Evolutionary conservation across 2,329 filamentous ascomycete genomes (phyloP).

Genomic region (Clarireedia monteithiana): DNA sequence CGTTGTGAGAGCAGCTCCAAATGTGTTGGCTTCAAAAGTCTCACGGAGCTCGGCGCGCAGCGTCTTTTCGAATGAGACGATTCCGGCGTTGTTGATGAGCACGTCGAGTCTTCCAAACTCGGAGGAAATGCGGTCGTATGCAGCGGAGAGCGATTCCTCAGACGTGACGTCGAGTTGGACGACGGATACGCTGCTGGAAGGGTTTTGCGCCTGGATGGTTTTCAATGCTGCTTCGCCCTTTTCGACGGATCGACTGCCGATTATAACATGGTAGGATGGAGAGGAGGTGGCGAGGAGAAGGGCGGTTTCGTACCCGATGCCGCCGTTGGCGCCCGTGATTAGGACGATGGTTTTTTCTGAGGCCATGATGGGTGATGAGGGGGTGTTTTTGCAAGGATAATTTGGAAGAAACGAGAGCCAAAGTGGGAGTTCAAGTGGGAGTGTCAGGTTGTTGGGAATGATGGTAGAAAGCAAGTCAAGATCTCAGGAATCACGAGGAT

Average conservation of each 20-base stretch:
- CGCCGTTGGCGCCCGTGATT: slow-evolving; percentile 30
- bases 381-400: no score
- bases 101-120: slow-evolving; percentile 28
- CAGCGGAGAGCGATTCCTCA: slow-evolving; percentile 27
- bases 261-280: slow-evolving; percentile 19
- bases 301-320: slow-evolving; percentile 34
- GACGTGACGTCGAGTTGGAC: slow-evolving; percentile 28
- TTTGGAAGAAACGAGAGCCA: no score
- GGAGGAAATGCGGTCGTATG: slow-evolving; percentile 21
- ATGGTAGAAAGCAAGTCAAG: no score
- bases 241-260: slow-evolving; percentile 18
- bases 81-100: slow-evolving; percentile 31
- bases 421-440: no score
- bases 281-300: slow-evolving; percentile 9
- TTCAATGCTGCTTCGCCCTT: slow-evolving; percentile 13
- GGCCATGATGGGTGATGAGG: slow-evolving; percentile 1
- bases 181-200: slow-evolving; percentile 14
- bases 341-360: slow-evolving; percentile 9
- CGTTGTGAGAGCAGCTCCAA: slow-evolving; percentile 4
- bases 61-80: not conserved
- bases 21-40: slow-evolving; percentile 10
- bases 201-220: slow-evolving; percentile 28
- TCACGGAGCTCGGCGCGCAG: not conserved
- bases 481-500: no score
- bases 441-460: no score